These are phyloP conservation scores for Allium sativum DNA, from an alignment of 106 monocot genomes.

Conservation along the genomic window DNA sequence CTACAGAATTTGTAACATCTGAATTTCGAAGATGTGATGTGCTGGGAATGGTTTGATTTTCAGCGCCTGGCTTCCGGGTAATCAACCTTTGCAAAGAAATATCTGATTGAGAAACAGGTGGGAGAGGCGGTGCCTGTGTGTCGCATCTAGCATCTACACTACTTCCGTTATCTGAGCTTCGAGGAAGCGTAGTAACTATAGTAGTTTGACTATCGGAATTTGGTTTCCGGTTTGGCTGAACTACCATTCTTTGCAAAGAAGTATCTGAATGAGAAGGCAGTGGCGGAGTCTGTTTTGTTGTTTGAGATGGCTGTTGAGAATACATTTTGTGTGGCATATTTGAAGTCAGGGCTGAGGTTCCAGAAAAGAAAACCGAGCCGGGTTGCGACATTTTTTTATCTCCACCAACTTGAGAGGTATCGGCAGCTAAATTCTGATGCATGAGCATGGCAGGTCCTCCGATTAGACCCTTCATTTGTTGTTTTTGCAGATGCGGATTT, in stretches of 20 bases:
- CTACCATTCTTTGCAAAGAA: conserved; percentile 35
- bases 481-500: conserved; percentile 28
- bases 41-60: conserved; percentile 23
- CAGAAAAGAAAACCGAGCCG: conserved; percentile 30
- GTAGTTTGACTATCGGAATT: conserved; percentile 23
- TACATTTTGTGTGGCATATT: conserved; percentile 38
- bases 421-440: conserved; percentile 47
- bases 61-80: conserved; percentile 19
- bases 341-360: conserved; percentile 23
- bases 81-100: conserved; percentile 6
- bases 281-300: conserved; percentile 28
- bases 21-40: conserved; percentile 16
- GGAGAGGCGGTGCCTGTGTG: too few relatives aligned
- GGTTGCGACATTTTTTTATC: conserved; percentile 48
- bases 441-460: conserved; percentile 42
- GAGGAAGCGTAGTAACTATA: too few relatives aligned
- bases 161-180: too few relatives aligned
- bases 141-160: too few relatives aligned
- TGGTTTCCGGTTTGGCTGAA: conserved; percentile 40
- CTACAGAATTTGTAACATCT: conserved; percentile 35
- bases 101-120: too few relatives aligned
- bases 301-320: conserved; percentile 19
- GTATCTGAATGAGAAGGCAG: conserved; percentile 36
- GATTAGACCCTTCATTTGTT: conserved; percentile 37
- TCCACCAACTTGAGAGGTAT: conserved; percentile 36